Evolutionary conservation across 441 rosid genomes (phyloP).

Genomic region (Pelargonium myrrhifolium): DNA sequence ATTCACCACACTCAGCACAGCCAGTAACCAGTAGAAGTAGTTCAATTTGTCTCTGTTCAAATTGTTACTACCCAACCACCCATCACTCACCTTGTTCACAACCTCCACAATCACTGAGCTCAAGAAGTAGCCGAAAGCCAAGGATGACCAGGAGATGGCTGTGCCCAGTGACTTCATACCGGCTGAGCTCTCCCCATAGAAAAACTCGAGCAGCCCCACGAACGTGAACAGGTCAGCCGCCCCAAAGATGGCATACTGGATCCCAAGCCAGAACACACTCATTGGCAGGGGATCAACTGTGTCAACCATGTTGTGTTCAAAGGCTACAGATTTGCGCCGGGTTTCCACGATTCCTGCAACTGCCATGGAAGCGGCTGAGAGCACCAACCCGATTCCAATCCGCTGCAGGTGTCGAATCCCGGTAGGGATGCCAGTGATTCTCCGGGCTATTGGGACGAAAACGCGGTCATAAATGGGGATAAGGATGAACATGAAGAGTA

Average conservation of each 20-base stretch:
- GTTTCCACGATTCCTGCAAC: conserved; percentile 48
- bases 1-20: conserved; percentile 40
- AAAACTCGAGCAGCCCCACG: conserved; percentile 52
- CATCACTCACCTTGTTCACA: conserved; percentile 24
- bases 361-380: conserved; percentile 52
- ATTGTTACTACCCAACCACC: conserved; percentile 53
- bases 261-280: conserved; percentile 49
- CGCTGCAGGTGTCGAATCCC: conserved; percentile 54
- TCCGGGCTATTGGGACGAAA: conserved; percentile 47
- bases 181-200: conserved; percentile 48
- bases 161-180: conserved; percentile 52
- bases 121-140: conserved; percentile 47
- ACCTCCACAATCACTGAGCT: conserved; percentile 48
- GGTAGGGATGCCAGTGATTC: conserved; percentile 43
- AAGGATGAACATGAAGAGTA: conserved; percentile 37
- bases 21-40: conserved; percentile 46
- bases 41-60: conserved; percentile 47
- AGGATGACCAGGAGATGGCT: conserved; percentile 48
- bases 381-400: conserved; percentile 43
- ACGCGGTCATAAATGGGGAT: conserved; percentile 48
- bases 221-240: conserved; percentile 58
- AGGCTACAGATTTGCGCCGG: conserved; percentile 37
- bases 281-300: conserved; percentile 41
- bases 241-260: conserved; percentile 47
- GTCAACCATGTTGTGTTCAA: conserved; percentile 43